Evolutionary conservation across 163 green algal species (phyloP), one percentile per base, ranked within the genome.

Genomic region (Coccomyxa subellipsoidea): DNA sequence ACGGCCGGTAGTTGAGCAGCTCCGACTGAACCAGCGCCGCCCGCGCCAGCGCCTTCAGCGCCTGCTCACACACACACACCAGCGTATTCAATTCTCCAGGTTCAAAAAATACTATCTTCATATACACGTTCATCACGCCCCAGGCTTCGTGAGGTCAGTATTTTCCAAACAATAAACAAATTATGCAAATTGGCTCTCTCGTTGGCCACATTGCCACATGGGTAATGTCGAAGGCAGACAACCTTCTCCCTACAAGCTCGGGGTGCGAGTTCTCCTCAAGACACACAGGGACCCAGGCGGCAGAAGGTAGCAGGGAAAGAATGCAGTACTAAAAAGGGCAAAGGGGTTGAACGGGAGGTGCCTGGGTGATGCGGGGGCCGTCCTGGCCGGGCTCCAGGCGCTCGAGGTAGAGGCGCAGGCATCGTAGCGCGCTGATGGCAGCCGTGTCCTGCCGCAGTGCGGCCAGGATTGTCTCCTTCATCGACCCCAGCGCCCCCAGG

Each of bases 1-100:
- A 92, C 27, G 93, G 93, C 0, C 92, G 84, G 81, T 85, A 93
- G 85, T 93, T 93, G 18, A 96, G 85, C 82, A 96, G 93, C 34
- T 88, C 86, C 77, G 85, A 86, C 47, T 92, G 85, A 3, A 40
- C 75, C 25, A 92, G 71, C 35, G 78, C 84, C 25, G 88, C 87
- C 15, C 54, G 36, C 38, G 85, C 80, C 72, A 91, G 59, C 25
- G 87, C 21, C 32, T 59, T 76, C 69, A 35, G 31, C 31, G 69
- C 21, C n/a, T 36, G 31, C 69, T 29, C 21, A 23, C 29, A 1
- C n/a, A 39, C n/a, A 76, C 2, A 36, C 10, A 21, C n/a, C n/a
- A 36, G 69, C 2, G 69, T 7, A 35, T 32, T 10, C 8, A 10
- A 54, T 10, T 54, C 8, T 23, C 10, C 8, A n/a, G n/a, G n/a